These are phyloP conservation scores for Trametes punicea DNA, from an alignment of 768 basidiomycete genomes.

Conservation along the genomic window DNA sequence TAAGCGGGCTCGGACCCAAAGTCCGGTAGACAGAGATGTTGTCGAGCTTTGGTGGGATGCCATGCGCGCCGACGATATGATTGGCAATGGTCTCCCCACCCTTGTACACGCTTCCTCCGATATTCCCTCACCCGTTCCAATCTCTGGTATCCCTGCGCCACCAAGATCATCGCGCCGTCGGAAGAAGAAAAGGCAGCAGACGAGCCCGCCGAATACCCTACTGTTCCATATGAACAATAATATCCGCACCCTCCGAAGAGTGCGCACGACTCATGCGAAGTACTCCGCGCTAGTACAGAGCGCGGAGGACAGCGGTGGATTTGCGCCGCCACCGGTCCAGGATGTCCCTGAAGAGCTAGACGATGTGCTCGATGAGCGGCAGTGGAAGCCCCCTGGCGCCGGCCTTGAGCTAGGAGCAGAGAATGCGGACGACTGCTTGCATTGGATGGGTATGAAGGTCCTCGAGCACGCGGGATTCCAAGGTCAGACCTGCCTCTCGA, in stretches of 20 bases:
- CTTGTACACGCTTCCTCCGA: constrained; percentile 30
- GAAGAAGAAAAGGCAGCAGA: constrained; percentile 36
- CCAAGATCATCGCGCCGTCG: constrained; percentile 29
- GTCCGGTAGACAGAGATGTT: constrained; percentile 41
- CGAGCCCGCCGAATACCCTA: constrained; percentile 37
- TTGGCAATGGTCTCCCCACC: constrained; percentile 62
- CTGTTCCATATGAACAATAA: constrained; percentile 74
- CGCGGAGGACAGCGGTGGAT: constrained; percentile 27
- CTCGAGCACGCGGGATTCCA: constrained; percentile 92
- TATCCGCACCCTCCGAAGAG: constrained; percentile 68
- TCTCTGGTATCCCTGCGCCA: constrained; percentile 19
- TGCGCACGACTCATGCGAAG: constrained; percentile 70
- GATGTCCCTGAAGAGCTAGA: constrained; percentile 31
- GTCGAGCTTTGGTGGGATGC: constrained; percentile 76
- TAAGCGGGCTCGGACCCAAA: constrained; percentile 56
- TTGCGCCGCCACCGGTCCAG: constrained; percentile 7
- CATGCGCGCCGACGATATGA: constrained; percentile 54
- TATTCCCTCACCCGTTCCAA: constrained; percentile 16
- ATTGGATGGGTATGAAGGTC: constrained; percentile 73
- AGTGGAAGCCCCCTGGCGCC: constrained; percentile 44
- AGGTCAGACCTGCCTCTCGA: constrained; percentile 44
- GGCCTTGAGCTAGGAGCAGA: constrained; percentile 54
- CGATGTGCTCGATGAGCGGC: constrained; percentile 49
- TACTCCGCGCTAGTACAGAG: constrained; percentile 54
- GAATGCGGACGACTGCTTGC: constrained; percentile 60